A percentile compares a stretch with the other conserved stretches of the same genome.
These are phyloP conservation scores for Bruguiera hainesii DNA, from an alignment of 441 rosid species.

Conservation along the genomic window DNA sequence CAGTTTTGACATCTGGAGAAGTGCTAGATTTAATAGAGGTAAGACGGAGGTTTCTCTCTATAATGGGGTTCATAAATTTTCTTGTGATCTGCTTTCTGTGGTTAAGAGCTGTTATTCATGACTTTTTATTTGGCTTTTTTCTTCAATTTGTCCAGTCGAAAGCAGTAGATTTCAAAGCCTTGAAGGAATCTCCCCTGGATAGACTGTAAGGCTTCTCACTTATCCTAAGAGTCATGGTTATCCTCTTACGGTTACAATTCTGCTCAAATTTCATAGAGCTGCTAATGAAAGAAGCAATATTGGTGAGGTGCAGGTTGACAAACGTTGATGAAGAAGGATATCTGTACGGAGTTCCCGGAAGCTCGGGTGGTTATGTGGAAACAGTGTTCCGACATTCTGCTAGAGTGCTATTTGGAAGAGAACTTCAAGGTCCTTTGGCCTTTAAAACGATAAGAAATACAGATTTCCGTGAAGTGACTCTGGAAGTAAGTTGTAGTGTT, in stretches of 20 bases:
- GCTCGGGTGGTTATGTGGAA: constrained; percentile 94
- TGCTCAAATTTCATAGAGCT: neutral
- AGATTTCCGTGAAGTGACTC: constrained; percentile 75
- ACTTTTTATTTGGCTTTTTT: constrained; percentile 4
- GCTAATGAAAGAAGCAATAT: constrained; percentile 7
- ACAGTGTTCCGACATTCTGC: constrained; percentile 72
- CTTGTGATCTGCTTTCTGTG: neutral
- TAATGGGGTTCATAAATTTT: constrained; percentile 13
- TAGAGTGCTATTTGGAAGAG: constrained; percentile 60
- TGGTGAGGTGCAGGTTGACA: constrained; percentile 49
- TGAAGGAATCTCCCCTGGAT: constrained; percentile 77
- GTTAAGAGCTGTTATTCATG: neutral
- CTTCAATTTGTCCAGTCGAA: constrained; percentile 52
- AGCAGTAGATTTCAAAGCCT: constrained; percentile 52
- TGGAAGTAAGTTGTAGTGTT: constrained; percentile 54
- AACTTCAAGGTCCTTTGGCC: constrained; percentile 57
- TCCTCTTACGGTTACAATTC: neutral
- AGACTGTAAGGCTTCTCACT: constrained; percentile 48
- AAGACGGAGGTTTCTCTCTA: constrained; percentile 17
- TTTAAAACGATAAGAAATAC: constrained; percentile 72
- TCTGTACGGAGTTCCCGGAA: constrained; percentile 82
- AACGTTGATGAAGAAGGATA: constrained; percentile 69
- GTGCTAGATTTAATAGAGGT: constrained; percentile 83
- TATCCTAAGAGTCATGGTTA: neutral
- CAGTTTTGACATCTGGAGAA: constrained; percentile 90